Evolutionary conservation across 2,329 filamentous ascomycete species (phyloP), one percentile per base, ranked within the genome.

Genomic region (Aquanectria penicillioides): DNA sequence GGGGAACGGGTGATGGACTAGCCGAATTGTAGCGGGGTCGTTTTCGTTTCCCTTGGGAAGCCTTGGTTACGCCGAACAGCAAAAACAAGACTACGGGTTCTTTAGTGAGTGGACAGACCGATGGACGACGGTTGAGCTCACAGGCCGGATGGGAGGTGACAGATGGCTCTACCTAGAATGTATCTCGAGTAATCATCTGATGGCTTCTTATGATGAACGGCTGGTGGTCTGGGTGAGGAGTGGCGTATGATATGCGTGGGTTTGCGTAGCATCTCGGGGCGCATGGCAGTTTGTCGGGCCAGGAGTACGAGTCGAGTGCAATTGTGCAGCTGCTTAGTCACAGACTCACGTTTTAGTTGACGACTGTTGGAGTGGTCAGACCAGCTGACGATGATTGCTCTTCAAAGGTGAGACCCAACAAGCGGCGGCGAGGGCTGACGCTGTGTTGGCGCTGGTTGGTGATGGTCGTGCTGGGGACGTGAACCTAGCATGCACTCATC

Each of bases 111-210:
- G 53, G 55, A 57, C 29, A 49, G 49, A 58, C 31, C 46, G 38
- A 57, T 52, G 57, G 55, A 52, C 54, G 48, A 59, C 57, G 59
- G 44, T 56, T 61, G 44, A 53, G 59, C 54, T 57, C 57, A 33
- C 18, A 44, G 40, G 61, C 48, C 57, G 58, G 50, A 46, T 58
- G 44, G 57, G 60, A 59, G 59, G 64, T 59, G 59, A 44, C 62
- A 59, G 48, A 59, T 61, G 55, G 65, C 58, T 62, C 64, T 69
- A 67, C 60, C 66, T 71, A 71, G 68, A 71, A 67, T 71, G 68
- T 71, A 71, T 69, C 55, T 69, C 59, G 69, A 71, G 66, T 71
- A 68, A 66, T 67, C 64, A 71, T 71, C 48, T 62, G 68, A 70
- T 57, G 68, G 66, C 33, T 64, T 65, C 61, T 59, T 46, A 67